Evolutionary conservation across 2,329 filamentous ascomycete species (phyloP), one percentile per base, ranked within the genome.

Genomic region (Nothophaeocryptopus gaeumannii): DNA sequence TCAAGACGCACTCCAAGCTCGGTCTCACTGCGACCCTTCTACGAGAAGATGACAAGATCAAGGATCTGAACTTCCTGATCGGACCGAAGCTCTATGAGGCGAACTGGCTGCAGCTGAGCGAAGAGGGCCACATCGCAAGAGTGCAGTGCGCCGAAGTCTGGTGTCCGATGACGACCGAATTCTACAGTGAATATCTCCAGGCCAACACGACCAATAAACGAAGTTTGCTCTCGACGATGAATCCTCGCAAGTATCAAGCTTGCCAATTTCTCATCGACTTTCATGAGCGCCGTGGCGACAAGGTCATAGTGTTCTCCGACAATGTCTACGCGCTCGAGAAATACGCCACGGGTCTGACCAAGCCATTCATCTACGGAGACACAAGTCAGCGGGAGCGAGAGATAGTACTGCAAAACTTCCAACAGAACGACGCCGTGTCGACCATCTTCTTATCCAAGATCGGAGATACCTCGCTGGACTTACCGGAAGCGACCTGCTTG

Each of bases 91-190:
- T 99, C 0, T 99, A 96, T 67, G 93, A 99, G 71, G 93, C 93
- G 26, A 99, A 99, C 69, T 99, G 93, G 93, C 96, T 97, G 84
- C 93, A 99, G 69, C 80, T 99, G 35, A 93, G 92, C 1, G 89
- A 96, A 64, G 90, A 96, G 71, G 93, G 93, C 0, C 91, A 96
- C 66, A 99, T 99, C 68, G 93, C 93, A 32, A 86, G 89, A 60
- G 93, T 99, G 2, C 93, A 99, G 70, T 99, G 93, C 69, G 93
- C 93, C 11, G 93, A 99, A 70, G 93, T 99, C 5, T 99, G 93
- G 93, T 99, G 93, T 66, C 90, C 92, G 2, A 99, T 99, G 93
- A 95, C 93, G 0, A 93, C 91, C 0, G 93, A 99, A 62, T 99
- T 99, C 67, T 97, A 96, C 69, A 86, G 89, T 13, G 89, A 97